Evolutionary conservation across 192 early-diverging fungal species (phyloP).

Genomic region (Rhizophagus clarus): DNA sequence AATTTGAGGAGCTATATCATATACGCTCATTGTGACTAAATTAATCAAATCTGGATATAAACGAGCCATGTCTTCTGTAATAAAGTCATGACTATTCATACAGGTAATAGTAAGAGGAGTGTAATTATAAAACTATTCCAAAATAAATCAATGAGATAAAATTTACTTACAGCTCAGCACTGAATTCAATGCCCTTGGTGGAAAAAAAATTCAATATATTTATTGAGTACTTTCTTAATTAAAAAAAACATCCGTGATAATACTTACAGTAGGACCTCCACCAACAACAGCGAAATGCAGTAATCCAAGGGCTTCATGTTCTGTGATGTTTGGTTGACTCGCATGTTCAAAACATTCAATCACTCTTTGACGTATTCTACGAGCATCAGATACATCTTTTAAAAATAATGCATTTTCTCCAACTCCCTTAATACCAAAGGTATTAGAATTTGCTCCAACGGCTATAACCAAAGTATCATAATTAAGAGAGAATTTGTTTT

Average conservation of each 20-base stretch:
- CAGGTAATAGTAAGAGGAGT: background rate
- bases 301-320: conserved; percentile 62
- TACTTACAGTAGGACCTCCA: conserved; percentile 43
- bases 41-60: conserved; percentile 71
- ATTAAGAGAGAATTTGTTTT: conserved; percentile 52
- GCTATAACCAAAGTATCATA: conserved; percentile 86
- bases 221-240: background rate
- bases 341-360: conserved; percentile 83
- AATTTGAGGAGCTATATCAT: conserved; percentile 80
- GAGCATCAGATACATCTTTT: conserved; percentile 84
- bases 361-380: conserved; percentile 76
- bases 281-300: conserved; percentile 88
- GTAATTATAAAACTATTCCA: background rate
- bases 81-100: conserved; percentile 62
- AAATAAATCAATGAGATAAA: background rate
- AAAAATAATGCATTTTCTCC: conserved; percentile 82
- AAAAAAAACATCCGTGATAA: background rate
- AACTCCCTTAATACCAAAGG: conserved; percentile 84
- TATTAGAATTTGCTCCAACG: conserved; percentile 80
- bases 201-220: background rate
- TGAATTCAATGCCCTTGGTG: conserved; percentile 65
- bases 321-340: conserved; percentile 62
- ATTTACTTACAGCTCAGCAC: conserved; percentile 63
- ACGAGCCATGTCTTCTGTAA: conserved; percentile 77
- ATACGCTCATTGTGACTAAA: conserved; percentile 65